Conservation (phyloP, 345 rosid genomes). For the Rhodamnia argentea region DNA sequence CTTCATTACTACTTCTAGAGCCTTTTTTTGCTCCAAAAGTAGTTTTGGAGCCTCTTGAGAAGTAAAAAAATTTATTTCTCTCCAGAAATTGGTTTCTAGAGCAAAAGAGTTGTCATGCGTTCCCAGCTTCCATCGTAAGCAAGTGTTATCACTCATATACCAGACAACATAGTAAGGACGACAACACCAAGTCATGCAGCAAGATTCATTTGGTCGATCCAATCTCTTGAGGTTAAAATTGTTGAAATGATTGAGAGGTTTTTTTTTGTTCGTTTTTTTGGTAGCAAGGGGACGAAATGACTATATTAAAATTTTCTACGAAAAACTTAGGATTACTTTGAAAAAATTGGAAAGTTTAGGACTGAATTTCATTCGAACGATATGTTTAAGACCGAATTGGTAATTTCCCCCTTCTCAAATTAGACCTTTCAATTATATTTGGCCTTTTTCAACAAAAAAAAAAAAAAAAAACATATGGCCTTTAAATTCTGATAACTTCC, state of each 20-base stretch:
- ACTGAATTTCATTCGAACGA: fast-evolving
- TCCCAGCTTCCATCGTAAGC: background rate
- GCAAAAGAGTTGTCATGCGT: too few relatives aligned
- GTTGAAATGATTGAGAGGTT: background rate
- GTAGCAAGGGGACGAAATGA: fast-evolving
- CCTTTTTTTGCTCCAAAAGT: too few relatives aligned
- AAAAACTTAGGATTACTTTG: background rate
- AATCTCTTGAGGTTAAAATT: background rate
- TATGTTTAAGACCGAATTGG: fast-evolving
- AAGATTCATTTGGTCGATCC: background rate
- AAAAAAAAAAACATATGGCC: background rate
- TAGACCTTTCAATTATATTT: background rate
- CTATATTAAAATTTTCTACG: background rate
- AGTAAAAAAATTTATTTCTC: too few relatives aligned
- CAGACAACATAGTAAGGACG: background rate
- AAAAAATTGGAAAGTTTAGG: fast-evolving
- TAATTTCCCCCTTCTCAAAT: background rate
- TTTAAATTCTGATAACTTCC: background rate
- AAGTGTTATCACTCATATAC: background rate
- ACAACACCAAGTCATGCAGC: too few relatives aligned
- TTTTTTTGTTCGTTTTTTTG: background rate
- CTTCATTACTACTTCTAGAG: too few relatives aligned
- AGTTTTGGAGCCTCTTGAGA: too few relatives aligned
- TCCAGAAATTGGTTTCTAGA: too few relatives aligned
- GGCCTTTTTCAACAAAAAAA: background rate